Evolutionary conservation across 2,329 filamentous ascomycete species (phyloP).

Genomic region (Ophiocordyceps camponoti-rufipedis): DNA sequence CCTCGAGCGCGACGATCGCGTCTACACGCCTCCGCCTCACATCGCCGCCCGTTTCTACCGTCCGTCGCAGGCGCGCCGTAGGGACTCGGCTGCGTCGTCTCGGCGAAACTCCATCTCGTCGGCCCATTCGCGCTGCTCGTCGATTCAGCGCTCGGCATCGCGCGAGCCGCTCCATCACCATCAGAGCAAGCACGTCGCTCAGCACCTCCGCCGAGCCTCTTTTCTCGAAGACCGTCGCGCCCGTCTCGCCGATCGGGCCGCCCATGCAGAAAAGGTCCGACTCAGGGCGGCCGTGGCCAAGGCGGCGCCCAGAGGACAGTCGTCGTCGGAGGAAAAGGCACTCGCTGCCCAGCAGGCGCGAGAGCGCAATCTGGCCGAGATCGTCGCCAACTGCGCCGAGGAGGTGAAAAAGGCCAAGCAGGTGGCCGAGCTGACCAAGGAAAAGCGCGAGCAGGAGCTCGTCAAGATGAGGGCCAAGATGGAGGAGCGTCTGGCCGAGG

Average conservation of each 20-base stretch:
- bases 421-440: constrained; percentile 66
- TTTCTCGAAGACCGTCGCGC: constrained; percentile 70
- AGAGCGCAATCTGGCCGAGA: constrained; percentile 66
- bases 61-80: constrained; percentile 45
- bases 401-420: constrained; percentile 71
- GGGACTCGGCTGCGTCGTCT: constrained; percentile 60
- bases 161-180: constrained; percentile 21
- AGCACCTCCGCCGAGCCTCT: constrained; percentile 61
- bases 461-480: constrained; percentile 53
- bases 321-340: constrained; percentile 56
- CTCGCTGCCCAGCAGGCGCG: constrained; percentile 61
- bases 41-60: constrained; percentile 66
- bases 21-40: constrained; percentile 50
- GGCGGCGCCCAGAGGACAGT: constrained; percentile 43
- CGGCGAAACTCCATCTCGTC: constrained; percentile 68
- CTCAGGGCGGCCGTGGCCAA: constrained; percentile 58
- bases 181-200: constrained; percentile 61
- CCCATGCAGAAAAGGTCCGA: constrained; percentile 69
- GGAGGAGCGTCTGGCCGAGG: constrained; percentile 64
- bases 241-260: constrained; percentile 59
- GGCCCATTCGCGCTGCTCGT: constrained; percentile 50
- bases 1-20: constrained; percentile 15
- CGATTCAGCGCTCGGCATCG: constrained; percentile 30
- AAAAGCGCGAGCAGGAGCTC: constrained; percentile 59
- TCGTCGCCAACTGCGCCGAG: constrained; percentile 63